phyloP scores from a whole-genome alignment of 2,329 filamentous ascomycete species.

The Clonostachys rhizophaga region DNA sequence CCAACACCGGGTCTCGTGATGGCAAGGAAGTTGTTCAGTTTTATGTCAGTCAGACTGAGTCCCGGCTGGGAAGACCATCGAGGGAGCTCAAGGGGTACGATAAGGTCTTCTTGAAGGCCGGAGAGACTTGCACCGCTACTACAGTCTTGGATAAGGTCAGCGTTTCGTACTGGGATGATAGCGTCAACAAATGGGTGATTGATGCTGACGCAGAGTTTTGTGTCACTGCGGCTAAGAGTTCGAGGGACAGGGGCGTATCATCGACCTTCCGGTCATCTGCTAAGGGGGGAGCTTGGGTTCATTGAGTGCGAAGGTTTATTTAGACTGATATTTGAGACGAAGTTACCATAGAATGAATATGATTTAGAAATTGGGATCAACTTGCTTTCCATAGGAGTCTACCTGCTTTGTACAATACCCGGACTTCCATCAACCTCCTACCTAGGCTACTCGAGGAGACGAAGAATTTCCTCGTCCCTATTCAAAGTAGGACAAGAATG shows the following conservation, averaged over 20 bases:
- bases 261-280: neutral
- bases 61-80: constrained; percentile 58
- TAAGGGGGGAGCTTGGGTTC: neutral
- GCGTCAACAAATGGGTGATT: neutral
- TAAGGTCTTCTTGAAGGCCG: constrained; percentile 57
- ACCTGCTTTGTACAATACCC: no score
- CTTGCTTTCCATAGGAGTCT: no score
- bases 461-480: no score
- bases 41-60: constrained; percentile 50
- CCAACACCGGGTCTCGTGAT: constrained; percentile 53
- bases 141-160: neutral
- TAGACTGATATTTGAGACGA: no score
- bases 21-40: constrained; percentile 52
- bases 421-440: no score
- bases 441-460: no score
- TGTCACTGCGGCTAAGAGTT: neutral
- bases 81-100: constrained; percentile 63
- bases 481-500: no score
- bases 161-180: neutral
- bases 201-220: neutral
- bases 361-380: no score
- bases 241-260: neutral
- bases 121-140: constrained; percentile 43
- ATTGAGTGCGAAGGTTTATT: neutral
- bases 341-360: no score